These are phyloP conservation scores for Exobasidium rhododendri DNA, from an alignment of 1,284 basidiomycete genomes.

Conservation along the genomic window DNA sequence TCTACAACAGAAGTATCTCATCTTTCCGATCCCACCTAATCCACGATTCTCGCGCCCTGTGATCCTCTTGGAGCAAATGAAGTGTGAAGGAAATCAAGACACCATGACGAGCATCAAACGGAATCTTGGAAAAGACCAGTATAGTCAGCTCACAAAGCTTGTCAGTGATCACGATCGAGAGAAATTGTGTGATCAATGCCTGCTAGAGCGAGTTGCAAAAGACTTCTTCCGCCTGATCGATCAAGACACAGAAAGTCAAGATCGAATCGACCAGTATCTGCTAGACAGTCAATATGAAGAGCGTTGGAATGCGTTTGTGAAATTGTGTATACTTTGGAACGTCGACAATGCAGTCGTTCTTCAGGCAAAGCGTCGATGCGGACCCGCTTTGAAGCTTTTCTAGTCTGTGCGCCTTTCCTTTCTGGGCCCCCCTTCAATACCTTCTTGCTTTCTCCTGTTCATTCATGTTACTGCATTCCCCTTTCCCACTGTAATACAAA, in stretches of 20 bases:
- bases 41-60: not conserved
- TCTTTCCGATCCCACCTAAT: not conserved
- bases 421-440: not conserved
- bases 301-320: slow-evolving; percentile 2
- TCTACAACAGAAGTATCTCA: not conserved
- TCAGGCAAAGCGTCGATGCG: not conserved
- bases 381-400: slow-evolving; percentile 7
- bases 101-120: not conserved
- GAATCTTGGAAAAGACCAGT: not conserved
- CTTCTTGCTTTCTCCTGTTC: not conserved
- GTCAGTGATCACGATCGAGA: not conserved
- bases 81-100: not conserved
- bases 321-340: not conserved
- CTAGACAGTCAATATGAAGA: slow-evolving; percentile 1
- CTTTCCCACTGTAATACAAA: too few relatives aligned
- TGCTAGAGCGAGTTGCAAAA: not conserved
- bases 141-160: not conserved
- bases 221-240: not conserved
- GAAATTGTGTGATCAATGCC: not conserved
- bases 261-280: not conserved
- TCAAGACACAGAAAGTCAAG: slow-evolving; percentile 2
- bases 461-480: too few relatives aligned
- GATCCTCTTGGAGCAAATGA: not conserved
- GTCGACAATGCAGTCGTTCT: not conserved
- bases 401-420: not conserved